Percentiles rank a stretch among this genome's conserved stretches.
phyloP scores from a whole-genome alignment of 352 stramenopile genomes.

The Pythium aquatile region DNA sequence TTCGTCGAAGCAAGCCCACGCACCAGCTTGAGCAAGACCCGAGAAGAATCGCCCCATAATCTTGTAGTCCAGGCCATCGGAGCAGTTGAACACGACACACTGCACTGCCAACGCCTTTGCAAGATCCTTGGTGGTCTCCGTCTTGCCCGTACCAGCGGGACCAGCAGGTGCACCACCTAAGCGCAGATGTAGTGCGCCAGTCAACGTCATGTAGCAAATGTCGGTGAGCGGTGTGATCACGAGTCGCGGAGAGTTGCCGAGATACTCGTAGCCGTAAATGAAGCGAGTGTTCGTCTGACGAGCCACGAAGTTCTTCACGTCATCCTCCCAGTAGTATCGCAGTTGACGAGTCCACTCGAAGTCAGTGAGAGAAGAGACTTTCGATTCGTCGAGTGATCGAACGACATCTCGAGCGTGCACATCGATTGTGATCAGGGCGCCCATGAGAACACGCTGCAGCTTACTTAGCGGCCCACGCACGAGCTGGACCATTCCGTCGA shows the following conservation, averaged over 20 bases:
- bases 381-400: constrained; percentile 74
- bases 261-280: constrained; percentile 86
- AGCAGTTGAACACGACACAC: constrained; percentile 96
- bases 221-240: constrained; percentile 86
- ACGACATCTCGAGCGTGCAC: constrained; percentile 91
- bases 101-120: constrained; percentile 93
- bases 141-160: constrained; percentile 93
- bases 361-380: constrained; percentile 76
- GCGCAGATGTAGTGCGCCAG: constrained; percentile 91
- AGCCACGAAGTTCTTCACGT: constrained; percentile 84
- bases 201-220: constrained; percentile 94
- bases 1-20: constrained; percentile 96
- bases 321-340: constrained; percentile 87
- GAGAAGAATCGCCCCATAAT: constrained; percentile 97
- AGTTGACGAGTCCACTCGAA: constrained; percentile 92
- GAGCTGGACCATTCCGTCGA: constrained; percentile 92
- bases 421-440: constrained; percentile 90
- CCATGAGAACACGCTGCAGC: constrained; percentile 88
- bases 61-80: constrained; percentile 94
- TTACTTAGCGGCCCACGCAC: constrained; percentile 83
- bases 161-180: constrained; percentile 91
- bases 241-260: constrained; percentile 78
- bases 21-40: constrained; percentile 89
- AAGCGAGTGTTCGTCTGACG: constrained; percentile 83
- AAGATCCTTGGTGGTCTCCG: constrained; percentile 94